Base-by-base conservation (phyloP, 306 rosid genomes). In the Abrus pulchellus region DNA sequence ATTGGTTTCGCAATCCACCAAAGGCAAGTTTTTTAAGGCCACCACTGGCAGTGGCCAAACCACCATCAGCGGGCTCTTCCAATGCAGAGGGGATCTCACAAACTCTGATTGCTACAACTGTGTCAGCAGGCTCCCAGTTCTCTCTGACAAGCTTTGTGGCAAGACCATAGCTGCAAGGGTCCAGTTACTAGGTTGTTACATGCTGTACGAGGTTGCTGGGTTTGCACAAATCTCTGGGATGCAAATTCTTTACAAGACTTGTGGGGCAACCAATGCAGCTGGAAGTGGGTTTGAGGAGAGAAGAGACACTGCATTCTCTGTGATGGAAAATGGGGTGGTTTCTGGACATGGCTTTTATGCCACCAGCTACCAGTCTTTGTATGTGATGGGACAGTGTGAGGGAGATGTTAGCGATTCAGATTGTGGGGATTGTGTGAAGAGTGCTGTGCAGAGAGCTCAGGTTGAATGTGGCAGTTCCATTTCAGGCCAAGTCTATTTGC, bases 321-420 rank as follows among this genome's bases (percentile, higher is more conserved):
- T 87, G 9, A 34, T 96, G 90, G 97, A 88, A 73, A 96, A 89
- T 82, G 99, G 98, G 13, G 97, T 96, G 2, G 90, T 86, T 3
- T 85, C 91, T 50, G 90, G 88, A 27, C 98, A 91, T 80, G 99
- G 99, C 1, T 96, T 93, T 57, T 96, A 90, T 78, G 88, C 98
- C 0, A 90, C 98, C 3, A 93, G 82, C 75, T 96, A 96, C 33
- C 92, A 92, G 77, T 76, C 89, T 20, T 48, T 96, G 77, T 96
- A 93, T 84, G 89, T 96, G 55, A 80, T 96, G 90, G 99, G 89
- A 13, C 99, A 96, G 81, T 96, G 99, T 77, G 97, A 96, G 68
- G 99, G 99, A 0, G 96, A 89, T 81, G 83, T 96, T 68, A 97
- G 99, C 27, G 98, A 92, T 84, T 85, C 97, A 3, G 99, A 96